These are phyloP conservation scores for Phytophthora tentaculata DNA, from an alignment of 352 stramenopile species.

Conservation along the genomic window DNA sequence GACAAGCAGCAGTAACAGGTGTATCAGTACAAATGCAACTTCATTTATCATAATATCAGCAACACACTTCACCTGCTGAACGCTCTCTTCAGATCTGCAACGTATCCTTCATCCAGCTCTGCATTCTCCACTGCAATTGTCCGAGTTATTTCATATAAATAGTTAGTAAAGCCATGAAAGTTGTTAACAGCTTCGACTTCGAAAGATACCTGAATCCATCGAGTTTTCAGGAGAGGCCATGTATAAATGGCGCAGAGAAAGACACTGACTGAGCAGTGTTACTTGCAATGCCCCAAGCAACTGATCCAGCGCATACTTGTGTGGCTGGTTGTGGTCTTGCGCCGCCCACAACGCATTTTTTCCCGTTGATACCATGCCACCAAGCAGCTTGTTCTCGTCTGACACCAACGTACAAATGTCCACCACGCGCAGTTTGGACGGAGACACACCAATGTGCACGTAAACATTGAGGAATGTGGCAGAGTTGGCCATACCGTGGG, in stretches of 20 bases:
- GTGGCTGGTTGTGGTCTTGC: conserved; percentile 46
- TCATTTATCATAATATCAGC: not conserved
- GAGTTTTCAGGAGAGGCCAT: conserved; percentile 82
- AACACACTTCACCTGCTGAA: conserved; percentile 38
- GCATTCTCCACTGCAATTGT: conserved; percentile 39
- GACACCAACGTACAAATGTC: conserved; percentile 72
- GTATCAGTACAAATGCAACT: conserved; percentile 5
- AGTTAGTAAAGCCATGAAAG: not conserved
- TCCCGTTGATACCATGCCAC: conserved; percentile 53
- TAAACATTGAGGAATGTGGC: conserved; percentile 81
- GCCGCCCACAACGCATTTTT: conserved; percentile 41
- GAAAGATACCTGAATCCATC: conserved; percentile 49
- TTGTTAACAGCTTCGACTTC: not conserved
- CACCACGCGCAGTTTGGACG: conserved; percentile 79
- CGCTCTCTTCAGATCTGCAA: conserved; percentile 61
- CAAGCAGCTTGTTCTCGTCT: conserved; percentile 71
- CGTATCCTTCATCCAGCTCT: conserved; percentile 76
- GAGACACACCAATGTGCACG: conserved; percentile 71
- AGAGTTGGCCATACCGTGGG: conserved; percentile 68
- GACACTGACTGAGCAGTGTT: conserved; percentile 69
- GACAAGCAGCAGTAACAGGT: conserved; percentile 1
- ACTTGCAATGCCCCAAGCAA: conserved; percentile 73
- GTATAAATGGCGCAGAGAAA: conserved; percentile 75
- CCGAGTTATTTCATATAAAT: not conserved
- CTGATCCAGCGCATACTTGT: conserved; percentile 68